phyloP scores from a whole-genome alignment of 1,284 basidiomycete genomes.

The Ustilago shanxiensis region DNA sequence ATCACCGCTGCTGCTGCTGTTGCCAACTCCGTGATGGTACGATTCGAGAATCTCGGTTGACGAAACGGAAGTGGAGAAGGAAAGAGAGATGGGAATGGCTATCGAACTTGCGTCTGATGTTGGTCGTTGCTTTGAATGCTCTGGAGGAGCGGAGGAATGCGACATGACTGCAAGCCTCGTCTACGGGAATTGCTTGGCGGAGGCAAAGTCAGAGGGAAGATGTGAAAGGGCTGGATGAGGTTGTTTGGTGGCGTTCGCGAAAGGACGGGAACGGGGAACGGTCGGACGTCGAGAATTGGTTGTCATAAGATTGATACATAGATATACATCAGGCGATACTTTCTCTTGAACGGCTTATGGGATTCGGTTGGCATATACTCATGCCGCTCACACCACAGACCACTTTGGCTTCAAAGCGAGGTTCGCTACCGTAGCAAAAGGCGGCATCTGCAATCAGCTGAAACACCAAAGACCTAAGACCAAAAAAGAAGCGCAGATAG shows the following conservation, averaged over 20 bases:
- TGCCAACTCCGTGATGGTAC: neutral
- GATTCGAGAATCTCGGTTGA: slow-evolving; percentile 16
- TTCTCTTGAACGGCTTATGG: neutral
- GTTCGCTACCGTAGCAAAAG: neutral
- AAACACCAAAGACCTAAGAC: neutral
- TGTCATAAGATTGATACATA: neutral
- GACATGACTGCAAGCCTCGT: slow-evolving; percentile 19
- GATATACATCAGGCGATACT: neutral
- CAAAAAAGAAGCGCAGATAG: neutral
- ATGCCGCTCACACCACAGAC: neutral
- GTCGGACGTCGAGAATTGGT: neutral
- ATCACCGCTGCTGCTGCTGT: neutral
- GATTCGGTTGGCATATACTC: neutral
- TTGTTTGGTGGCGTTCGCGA: slow-evolving; percentile 3
- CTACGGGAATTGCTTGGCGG: neutral
- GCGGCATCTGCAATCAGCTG: neutral
- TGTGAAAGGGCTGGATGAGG: neutral
- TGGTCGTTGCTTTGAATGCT: slow-evolving; percentile 7
- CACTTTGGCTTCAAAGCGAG: neutral
- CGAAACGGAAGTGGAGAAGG: slow-evolving; percentile 17
- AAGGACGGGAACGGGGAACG: neutral
- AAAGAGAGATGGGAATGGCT: slow-evolving; percentile 29
- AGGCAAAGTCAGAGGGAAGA: no score
- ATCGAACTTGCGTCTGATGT: slow-evolving; percentile 25
- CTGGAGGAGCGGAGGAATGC: neutral